Base-by-base conservation (phyloP, 768 basidiomycete genomes). In the Naganishia onofrii region DNA sequence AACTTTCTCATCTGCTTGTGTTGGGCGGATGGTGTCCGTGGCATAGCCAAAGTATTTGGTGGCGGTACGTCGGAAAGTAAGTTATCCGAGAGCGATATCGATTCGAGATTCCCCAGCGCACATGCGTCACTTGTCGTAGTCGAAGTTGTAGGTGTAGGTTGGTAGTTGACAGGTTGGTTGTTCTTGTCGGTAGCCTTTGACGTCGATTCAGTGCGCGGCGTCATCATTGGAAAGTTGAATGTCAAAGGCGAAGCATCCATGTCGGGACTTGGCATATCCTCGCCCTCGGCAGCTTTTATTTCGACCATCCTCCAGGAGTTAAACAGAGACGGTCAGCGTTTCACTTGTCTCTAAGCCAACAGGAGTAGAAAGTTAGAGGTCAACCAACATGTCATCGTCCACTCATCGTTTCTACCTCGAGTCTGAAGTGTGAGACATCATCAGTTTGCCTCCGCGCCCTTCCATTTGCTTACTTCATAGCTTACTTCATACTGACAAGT, bases 1-100 rank as follows among this genome's bases (percentile, higher is more conserved):
- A 71, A 71, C n/a, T 57, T 28, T 32, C 65, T 51, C 70, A 66
- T 63, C 52, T 71, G 70, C 70, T 57, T 71, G 23, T 71, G 66
- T n/a, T 42, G 31, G 34, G 34, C 57, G 19, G 57, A 58, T 21
- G 34, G 17, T 23, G 34, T 36, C 21, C 34, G 31, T 5, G 29
- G 57, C n/a, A 13, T 21, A 1, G 38, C 12, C 29, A 23, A 29
- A 1, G 26, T 38, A 3, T 12, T 42, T 17, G 60, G 31, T n/a
- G 26, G 38, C 17, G 57, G 34, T 38, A 23, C 17, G 9, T 44
- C 28, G 4, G 1, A 36, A 28, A 42, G 15, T 12, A 26, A 9
- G 21, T 17, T 26, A 19, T 26, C 38, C n/a, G n/a, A 23, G 10
- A 19, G n/a, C 3, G 60, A 26, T 0, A n/a, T 3, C 12, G 60